A percentile compares a stretch with the other conserved stretches of the same genome.
phyloP scores from a whole-genome alignment of 371 early-diverging fungal species.

The Mortierella sp. region DNA sequence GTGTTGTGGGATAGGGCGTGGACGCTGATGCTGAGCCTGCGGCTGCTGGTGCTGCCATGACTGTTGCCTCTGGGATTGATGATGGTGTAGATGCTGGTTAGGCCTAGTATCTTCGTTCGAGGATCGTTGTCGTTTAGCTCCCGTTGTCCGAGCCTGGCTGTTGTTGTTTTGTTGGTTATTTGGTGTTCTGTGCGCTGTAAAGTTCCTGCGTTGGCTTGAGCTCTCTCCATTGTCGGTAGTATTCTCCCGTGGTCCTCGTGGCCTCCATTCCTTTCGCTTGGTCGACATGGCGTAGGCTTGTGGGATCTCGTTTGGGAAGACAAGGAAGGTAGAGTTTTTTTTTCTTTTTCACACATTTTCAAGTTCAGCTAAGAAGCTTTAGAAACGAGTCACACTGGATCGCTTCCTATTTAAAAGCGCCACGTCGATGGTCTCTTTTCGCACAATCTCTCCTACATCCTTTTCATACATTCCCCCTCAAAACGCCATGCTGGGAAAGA shows the following conservation, averaged over 20 bases:
- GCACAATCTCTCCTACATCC: neutral
- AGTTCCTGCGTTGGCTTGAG: neutral
- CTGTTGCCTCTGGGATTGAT: neutral
- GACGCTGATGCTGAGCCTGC: neutral
- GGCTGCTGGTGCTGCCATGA: conserved; percentile 2
- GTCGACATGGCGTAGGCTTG: neutral
- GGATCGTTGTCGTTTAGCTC: neutral
- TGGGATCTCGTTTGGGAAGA: neutral
- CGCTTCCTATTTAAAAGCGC: neutral
- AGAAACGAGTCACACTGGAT: conserved; percentile 5
- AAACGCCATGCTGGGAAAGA: conserved; percentile 52
- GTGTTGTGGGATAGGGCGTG: neutral
- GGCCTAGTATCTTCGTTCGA: neutral
- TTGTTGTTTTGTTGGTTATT: neutral
- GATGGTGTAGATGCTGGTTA: neutral
- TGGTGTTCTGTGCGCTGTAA: neutral
- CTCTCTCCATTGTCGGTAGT: neutral
- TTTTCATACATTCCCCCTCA: neutral
- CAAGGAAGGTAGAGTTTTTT: neutral
- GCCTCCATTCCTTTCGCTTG: conserved; percentile 13
- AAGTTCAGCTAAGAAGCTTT: neutral
- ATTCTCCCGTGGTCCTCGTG: neutral
- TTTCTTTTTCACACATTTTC: neutral
- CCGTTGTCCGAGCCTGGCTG: neutral
- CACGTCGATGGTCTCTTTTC: neutral